Evolutionary conservation across 257 asterid genomes (phyloP).

Genomic region (Phtheirospermum japonicum): DNA sequence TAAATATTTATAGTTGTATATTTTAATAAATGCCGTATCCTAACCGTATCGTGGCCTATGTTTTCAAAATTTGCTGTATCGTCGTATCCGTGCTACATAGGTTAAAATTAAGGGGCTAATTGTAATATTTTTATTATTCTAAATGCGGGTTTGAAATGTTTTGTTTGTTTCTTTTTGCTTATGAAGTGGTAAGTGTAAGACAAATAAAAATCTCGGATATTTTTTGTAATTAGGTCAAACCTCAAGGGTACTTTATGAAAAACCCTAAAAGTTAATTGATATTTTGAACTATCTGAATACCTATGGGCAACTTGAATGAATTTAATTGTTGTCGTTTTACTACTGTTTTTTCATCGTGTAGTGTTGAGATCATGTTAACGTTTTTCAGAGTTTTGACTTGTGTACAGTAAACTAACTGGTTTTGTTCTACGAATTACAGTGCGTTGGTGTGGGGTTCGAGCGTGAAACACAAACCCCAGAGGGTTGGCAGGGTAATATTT

Average conservation of each 20-base stretch:
- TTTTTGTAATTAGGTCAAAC: neutral
- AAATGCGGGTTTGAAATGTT: too few species aligned
- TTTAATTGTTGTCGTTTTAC: neutral
- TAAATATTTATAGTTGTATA: too few species aligned
- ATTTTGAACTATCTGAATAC: neutral
- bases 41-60: too few species aligned
- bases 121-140: too few species aligned
- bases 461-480: slow-evolving; percentile 96
- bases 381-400: slow-evolving; percentile 13
- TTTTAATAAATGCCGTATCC: too few species aligned
- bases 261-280: neutral
- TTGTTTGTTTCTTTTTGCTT: too few species aligned
- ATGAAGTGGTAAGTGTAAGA: neutral
- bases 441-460: slow-evolving; percentile 99
- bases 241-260: neutral
- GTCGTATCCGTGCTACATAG: too few species aligned
- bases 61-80: too few species aligned
- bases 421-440: slow-evolving; percentile 41
- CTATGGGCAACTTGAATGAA: neutral
- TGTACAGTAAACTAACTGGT: slow-evolving; percentile 24
- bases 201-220: neutral
- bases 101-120: neutral
- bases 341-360: neutral
- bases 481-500: slow-evolving; percentile 83
- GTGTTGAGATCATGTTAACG: neutral